Evolutionary conservation across 768 basidiomycete genomes (phyloP).

Genomic region (Ramaria sp.): DNA sequence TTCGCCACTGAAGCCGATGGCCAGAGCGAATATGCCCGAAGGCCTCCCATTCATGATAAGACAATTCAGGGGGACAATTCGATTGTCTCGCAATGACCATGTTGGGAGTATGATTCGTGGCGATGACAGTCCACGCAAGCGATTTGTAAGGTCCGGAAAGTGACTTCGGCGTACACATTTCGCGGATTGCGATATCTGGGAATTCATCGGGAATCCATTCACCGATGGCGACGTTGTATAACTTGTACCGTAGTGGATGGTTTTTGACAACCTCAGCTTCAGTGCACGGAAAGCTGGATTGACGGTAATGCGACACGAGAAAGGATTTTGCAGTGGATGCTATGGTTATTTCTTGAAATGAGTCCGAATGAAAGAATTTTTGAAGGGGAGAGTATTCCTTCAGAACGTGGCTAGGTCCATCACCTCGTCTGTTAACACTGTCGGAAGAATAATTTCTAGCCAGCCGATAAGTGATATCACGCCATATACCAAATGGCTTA

Average conservation of each 20-base stretch:
- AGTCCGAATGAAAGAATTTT: too few relatives aligned
- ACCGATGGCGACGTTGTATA: slow-evolving; percentile 19
- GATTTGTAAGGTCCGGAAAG: slow-evolving; percentile 21
- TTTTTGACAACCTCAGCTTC: slow-evolving; percentile 16
- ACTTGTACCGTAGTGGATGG: slow-evolving; percentile 20
- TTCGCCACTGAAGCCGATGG: slow-evolving; percentile 36
- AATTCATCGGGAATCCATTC: slow-evolving; percentile 14
- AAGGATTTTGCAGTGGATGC: slow-evolving; percentile 28
- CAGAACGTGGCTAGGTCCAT: not conserved
- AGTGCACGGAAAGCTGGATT: slow-evolving; percentile 11
- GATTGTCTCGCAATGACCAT: slow-evolving; percentile 31
- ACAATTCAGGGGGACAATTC: slow-evolving; percentile 29
- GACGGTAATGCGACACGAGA: slow-evolving; percentile 21
- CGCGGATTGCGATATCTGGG: slow-evolving; percentile 10
- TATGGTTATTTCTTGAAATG: slow-evolving; percentile 21
- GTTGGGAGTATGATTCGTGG: slow-evolving; percentile 29
- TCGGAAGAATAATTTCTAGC: not conserved
- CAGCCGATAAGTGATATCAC: slow-evolving; percentile 29
- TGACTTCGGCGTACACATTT: slow-evolving; percentile 23
- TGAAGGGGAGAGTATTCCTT: not conserved
- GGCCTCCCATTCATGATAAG: slow-evolving; percentile 34
- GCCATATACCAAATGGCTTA: slow-evolving; percentile 31
- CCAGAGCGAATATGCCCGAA: slow-evolving; percentile 39
- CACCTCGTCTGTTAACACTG: not conserved
- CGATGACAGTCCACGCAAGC: slow-evolving; percentile 26